Evolutionary conservation across 148 eudicot genomes (phyloP).

Genomic region (Amaranthus cruentus): DNA sequence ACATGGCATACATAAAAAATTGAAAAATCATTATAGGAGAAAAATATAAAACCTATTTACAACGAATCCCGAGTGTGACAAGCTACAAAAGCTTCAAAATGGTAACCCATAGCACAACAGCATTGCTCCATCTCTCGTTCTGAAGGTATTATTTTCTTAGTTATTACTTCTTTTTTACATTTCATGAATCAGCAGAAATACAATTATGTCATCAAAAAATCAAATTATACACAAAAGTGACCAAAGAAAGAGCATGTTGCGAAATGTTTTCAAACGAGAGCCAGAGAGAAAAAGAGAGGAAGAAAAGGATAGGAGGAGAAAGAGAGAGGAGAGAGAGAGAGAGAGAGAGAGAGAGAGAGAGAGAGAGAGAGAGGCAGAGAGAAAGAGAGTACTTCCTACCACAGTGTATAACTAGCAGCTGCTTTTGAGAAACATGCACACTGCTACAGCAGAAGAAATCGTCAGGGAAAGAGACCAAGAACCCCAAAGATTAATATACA

Average conservation of each 20-base stretch:
- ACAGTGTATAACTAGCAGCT: not conserved
- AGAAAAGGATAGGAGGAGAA: not conserved
- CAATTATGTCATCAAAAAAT: not conserved
- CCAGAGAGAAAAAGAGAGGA: not conserved
- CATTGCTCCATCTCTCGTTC: too few relatives aligned
- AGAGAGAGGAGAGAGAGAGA: conserved; percentile 2
- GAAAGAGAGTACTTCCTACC: conserved; percentile 13
- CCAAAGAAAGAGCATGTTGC: not conserved
- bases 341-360: conserved; percentile 1
- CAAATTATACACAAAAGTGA: not conserved
- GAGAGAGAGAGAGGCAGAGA: not conserved
- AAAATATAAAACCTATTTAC: too few relatives aligned
- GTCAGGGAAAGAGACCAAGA: conserved; percentile 3
- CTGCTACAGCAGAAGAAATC: conserved; percentile 9
- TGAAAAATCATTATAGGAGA: too few relatives aligned
- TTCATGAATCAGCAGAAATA: not conserved
- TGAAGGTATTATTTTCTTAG: too few relatives aligned
- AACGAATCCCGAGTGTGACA: too few relatives aligned
- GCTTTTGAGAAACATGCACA: conserved; percentile 8
- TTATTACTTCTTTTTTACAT: not conserved
- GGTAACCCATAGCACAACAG: too few relatives aligned
- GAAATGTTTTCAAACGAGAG: not conserved
- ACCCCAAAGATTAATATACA: conserved; percentile 14
- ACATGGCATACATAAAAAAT: too few relatives aligned
- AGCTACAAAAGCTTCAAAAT: too few relatives aligned